phyloP scores from a whole-genome alignment of 257 asterid genomes.

The Nicotiana benthamiana region DNA sequence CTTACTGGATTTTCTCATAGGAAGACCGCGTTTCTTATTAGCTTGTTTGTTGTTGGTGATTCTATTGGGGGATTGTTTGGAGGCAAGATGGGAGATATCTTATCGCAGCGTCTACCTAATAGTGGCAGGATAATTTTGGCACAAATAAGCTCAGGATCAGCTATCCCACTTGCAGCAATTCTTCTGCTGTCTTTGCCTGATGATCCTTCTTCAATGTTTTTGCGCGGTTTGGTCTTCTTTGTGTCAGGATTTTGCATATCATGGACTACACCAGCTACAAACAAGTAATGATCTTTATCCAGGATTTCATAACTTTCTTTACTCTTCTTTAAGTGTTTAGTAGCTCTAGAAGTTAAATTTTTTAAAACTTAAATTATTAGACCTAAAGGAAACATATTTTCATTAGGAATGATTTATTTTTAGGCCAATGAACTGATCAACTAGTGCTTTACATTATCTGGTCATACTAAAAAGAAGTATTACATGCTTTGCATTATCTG shows the following conservation, averaged over 20 bases:
- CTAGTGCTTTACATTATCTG: neutral
- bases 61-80: constrained; percentile 76
- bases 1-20: constrained; percentile 60
- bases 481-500: no score
- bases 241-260: constrained; percentile 74
- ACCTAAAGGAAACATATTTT: no score
- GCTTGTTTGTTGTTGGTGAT: constrained; percentile 42
- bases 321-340: neutral
- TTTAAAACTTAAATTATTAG: no score
- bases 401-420: no score
- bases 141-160: constrained; percentile 75
- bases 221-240: constrained; percentile 45
- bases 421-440: no score
- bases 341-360: neutral
- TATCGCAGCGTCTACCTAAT: constrained; percentile 56
- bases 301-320: neutral
- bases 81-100: constrained; percentile 66
- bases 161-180: constrained; percentile 66
- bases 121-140: constrained; percentile 65
- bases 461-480: neutral
- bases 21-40: constrained; percentile 51
- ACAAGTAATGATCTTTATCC: constrained; percentile 44
- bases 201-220: constrained; percentile 32
- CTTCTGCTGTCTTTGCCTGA: constrained; percentile 49
- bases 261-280: constrained; percentile 83